Percentiles rank a stretch among this genome's conserved stretches.
Evolutionary conservation across 108 stramenopile species (phyloP).

Genomic region (Cylindrotheca fusiformis): DNA sequence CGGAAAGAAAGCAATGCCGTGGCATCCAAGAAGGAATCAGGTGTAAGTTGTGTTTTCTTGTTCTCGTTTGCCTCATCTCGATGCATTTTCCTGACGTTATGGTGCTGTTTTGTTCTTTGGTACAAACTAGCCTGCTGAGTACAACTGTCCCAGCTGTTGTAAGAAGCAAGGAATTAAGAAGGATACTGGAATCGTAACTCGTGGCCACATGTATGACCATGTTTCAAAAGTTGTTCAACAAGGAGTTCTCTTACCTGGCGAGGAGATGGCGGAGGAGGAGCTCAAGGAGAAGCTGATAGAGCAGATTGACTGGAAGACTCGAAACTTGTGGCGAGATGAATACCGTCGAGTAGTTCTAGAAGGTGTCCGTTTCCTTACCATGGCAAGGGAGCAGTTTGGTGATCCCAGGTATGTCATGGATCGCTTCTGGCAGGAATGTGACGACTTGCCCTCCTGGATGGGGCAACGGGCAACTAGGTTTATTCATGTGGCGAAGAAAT

Average conservation of each 20-base stretch:
- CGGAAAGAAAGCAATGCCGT: background rate
- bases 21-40: slow-evolving; percentile 8
- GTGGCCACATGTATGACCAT: slow-evolving; percentile 36
- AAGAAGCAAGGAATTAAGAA: slow-evolving; percentile 23
- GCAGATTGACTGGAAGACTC: slow-evolving; percentile 51
- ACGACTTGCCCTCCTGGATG: slow-evolving; percentile 52
- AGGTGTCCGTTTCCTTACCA: slow-evolving; percentile 36
- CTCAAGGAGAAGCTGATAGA: slow-evolving; percentile 45
- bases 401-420: slow-evolving; percentile 42
- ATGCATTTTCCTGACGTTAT: background rate
- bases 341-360: slow-evolving; percentile 48
- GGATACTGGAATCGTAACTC: slow-evolving; percentile 19
- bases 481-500: slow-evolving; percentile 36
- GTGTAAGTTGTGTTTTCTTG: no score
- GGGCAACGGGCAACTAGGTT: slow-evolving; percentile 57
- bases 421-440: slow-evolving; percentile 33
- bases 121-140: slow-evolving; percentile 12
- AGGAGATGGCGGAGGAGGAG: slow-evolving; percentile 21
- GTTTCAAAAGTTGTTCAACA: slow-evolving; percentile 24
- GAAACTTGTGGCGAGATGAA: slow-evolving; percentile 57
- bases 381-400: slow-evolving; percentile 28
- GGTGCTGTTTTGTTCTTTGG: background rate
- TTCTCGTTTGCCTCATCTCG: background rate
- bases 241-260: slow-evolving; percentile 15
- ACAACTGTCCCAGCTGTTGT: slow-evolving; percentile 39